phyloP scores from a whole-genome alignment of 2,329 filamentous ascomycete species.

The Aspergillus alliaceus region DNA sequence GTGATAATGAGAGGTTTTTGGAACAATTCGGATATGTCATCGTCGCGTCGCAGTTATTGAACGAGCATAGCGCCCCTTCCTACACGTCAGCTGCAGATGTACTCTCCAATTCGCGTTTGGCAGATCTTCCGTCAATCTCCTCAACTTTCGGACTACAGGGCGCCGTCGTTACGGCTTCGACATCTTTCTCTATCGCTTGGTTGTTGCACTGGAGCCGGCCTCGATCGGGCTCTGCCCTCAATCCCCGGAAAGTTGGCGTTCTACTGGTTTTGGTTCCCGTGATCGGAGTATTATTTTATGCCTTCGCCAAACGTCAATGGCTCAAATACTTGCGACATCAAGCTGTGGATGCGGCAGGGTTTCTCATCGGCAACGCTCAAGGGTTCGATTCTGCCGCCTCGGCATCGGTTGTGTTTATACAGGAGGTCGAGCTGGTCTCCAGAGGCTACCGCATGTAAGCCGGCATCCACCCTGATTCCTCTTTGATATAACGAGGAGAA shows the following conservation, averaged over 20 bases:
- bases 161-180: constrained; percentile 63
- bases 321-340: constrained; percentile 74
- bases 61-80: constrained; percentile 53
- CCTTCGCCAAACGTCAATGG: constrained; percentile 77
- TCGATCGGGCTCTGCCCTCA: constrained; percentile 50
- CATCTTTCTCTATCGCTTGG: constrained; percentile 64
- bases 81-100: constrained; percentile 40
- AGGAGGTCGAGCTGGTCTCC: constrained; percentile 94
- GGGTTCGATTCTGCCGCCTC: constrained; percentile 76
- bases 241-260: constrained; percentile 40
- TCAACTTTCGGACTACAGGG: constrained; percentile 61
- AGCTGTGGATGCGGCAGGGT: constrained; percentile 66
- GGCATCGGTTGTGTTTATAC: constrained; percentile 77
- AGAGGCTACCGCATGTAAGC: constrained; percentile 81
- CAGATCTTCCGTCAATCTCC: constrained; percentile 34
- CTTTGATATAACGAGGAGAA: constrained; percentile 12
- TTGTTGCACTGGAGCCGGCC: constrained; percentile 70
- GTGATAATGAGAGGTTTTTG: constrained; percentile 80
- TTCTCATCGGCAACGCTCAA: constrained; percentile 72
- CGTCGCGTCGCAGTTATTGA: constrained; percentile 85
- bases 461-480: not conserved
- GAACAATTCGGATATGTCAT: constrained; percentile 93
- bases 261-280: constrained; percentile 49
- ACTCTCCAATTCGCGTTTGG: constrained; percentile 28
- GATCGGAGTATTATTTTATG: constrained; percentile 62